A percentile compares a stretch with the other conserved stretches of the same genome.
Conservation (phyloP, 2,329 filamentous ascomycete genomes). For the Corinectria fuckeliana region DNA sequence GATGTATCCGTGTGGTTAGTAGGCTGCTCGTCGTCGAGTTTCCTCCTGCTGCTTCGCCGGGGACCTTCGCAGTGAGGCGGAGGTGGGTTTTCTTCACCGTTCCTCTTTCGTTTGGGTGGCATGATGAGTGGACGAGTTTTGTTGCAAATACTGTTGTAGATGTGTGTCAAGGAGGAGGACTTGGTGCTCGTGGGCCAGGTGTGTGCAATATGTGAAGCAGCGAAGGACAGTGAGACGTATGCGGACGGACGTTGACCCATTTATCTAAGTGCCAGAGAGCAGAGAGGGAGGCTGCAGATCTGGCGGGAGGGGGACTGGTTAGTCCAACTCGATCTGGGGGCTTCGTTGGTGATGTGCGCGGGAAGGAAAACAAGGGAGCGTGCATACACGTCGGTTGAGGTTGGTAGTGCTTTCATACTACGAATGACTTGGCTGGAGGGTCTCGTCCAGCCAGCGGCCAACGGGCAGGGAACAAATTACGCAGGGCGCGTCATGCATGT, state of each 20-base stretch:
- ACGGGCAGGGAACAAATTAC: conserved; percentile 32
- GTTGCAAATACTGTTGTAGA: conserved; percentile 11
- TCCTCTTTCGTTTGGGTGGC: conserved; percentile 49
- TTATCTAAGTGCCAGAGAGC: neutral
- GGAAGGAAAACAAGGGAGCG: neutral
- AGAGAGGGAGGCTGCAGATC: neutral
- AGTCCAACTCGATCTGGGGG: neutral
- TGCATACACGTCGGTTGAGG: neutral
- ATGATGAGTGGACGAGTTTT: conserved; percentile 39
- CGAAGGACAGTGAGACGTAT: conserved; percentile 17
- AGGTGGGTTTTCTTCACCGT: conserved; percentile 26
- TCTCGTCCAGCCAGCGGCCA: conserved; percentile 27
- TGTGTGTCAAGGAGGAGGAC: neutral
- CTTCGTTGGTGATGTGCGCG: neutral
- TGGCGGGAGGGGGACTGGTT: neutral
- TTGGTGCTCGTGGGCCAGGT: neutral
- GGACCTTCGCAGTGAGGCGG: conserved; percentile 31
- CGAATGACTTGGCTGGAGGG: conserved; percentile 27
- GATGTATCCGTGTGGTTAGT: neutral
- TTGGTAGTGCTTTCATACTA: neutral
- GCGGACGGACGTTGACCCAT: neutral
- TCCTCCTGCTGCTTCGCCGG: conserved; percentile 39
- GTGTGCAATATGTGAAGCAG: conserved; percentile 6
- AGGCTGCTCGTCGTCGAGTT: conserved; percentile 23
- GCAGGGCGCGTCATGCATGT: conserved; percentile 38